Percentiles rank a stretch among this genome's conserved stretches.
Evolutionary conservation across 2,329 filamentous ascomycete genomes (phyloP).

Genomic region (Stylonectria norvegica): DNA sequence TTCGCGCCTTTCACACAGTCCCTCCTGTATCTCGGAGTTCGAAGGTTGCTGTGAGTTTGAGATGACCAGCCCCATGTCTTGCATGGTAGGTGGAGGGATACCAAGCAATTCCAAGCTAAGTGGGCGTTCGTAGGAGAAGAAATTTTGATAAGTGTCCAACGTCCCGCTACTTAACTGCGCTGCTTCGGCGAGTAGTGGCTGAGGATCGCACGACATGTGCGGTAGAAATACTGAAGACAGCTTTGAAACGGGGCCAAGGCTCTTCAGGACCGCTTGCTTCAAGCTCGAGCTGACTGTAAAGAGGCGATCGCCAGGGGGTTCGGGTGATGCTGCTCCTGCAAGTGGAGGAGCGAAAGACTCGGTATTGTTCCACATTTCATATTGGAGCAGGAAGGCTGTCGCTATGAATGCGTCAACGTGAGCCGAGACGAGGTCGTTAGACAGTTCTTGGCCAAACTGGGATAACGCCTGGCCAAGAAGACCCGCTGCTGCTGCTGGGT

Average conservation of each 20-base stretch:
- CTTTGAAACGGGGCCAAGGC: background rate
- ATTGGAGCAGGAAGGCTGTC: background rate
- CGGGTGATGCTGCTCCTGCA: background rate
- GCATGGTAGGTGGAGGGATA: background rate
- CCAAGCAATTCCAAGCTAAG: background rate
- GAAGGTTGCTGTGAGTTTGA: background rate
- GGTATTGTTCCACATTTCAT: background rate
- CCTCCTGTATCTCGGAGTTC: background rate
- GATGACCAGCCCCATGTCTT: background rate
- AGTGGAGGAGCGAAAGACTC: background rate
- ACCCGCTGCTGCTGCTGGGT: background rate
- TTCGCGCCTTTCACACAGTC: background rate
- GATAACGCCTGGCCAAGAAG: background rate
- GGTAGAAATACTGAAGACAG: background rate
- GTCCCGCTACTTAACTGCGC: background rate
- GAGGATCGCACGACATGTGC: background rate
- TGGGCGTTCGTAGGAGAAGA: background rate
- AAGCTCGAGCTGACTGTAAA: background rate
- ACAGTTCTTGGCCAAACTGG: background rate
- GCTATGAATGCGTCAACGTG: background rate
- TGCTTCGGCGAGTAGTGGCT: background rate
- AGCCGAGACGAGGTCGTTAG: background rate
- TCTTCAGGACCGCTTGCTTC: background rate
- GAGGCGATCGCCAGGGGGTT: background rate
- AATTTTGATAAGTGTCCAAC: background rate